Evolutionary conservation across 352 stramenopile genomes (phyloP).

Genomic region (Globisporangium orthogonon): DNA sequence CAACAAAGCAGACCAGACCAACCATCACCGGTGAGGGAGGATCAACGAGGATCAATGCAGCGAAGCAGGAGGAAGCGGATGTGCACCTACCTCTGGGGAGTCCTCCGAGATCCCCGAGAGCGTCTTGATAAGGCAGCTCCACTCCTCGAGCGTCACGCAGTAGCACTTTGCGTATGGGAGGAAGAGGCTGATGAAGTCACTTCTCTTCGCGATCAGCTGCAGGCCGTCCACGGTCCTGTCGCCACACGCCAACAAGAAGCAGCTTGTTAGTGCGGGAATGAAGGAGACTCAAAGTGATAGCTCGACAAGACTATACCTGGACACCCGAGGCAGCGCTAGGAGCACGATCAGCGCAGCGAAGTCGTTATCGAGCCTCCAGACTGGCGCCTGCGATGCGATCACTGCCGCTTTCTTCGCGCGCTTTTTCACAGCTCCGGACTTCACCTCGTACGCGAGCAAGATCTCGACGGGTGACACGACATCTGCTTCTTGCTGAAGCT

Average conservation of each 20-base stretch:
- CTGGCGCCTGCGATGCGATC: background rate
- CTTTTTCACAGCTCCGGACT: constrained; percentile 12
- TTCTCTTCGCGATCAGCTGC: constrained; percentile 40
- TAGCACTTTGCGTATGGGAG: constrained; percentile 69
- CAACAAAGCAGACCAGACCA: background rate
- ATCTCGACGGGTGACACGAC: constrained; percentile 34
- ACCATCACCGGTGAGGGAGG: background rate
- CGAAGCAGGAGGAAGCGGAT: no score
- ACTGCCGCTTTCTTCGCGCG: constrained; percentile 4
- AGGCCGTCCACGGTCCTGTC: constrained; percentile 49
- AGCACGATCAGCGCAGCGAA: constrained; percentile 62
- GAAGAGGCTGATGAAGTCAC: constrained; percentile 54
- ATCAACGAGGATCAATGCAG: background rate
- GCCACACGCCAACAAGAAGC: background rate
- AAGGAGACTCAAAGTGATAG: background rate
- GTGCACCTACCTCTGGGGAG: constrained; percentile 22
- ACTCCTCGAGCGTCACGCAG: constrained; percentile 66
- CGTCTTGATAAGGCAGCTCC: constrained; percentile 65
- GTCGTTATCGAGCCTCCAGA: constrained; percentile 42
- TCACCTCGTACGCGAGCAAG: constrained; percentile 16
- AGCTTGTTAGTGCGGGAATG: background rate
- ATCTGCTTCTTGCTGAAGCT: constrained; percentile 44
- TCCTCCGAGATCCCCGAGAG: constrained; percentile 40
- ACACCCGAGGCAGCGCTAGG: constrained; percentile 43
- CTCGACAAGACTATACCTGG: constrained; percentile 29